phyloP scores from a whole-genome alignment of 345 rosid species.

The Rhizophora apiculata region DNA sequence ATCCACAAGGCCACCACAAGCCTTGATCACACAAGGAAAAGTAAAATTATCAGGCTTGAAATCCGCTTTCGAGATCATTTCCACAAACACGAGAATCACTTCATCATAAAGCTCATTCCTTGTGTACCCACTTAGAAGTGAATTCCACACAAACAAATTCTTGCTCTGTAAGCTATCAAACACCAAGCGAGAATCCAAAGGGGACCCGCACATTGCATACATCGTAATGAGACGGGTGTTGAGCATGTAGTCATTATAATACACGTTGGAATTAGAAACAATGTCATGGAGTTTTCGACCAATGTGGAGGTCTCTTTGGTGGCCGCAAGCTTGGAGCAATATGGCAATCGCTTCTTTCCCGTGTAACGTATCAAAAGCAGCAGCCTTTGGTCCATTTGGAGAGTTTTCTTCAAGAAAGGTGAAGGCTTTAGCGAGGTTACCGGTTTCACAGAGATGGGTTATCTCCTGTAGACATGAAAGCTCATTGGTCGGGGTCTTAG shows the following conservation, averaged over 20 bases:
- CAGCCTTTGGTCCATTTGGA: conserved; percentile 15
- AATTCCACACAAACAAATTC: conserved; percentile 71
- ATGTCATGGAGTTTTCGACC: conserved; percentile 50
- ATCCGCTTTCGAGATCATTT: conserved; percentile 35
- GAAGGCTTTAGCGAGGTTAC: conserved; percentile 40
- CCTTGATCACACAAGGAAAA: conserved; percentile 64
- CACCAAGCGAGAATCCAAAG: conserved; percentile 41
- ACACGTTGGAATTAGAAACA: conserved; percentile 38
- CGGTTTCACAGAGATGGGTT: conserved; percentile 36
- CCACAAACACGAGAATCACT: conserved; percentile 42
- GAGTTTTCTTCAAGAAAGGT: conserved; percentile 19
- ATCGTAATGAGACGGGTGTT: conserved; percentile 50
- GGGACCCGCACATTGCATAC: conserved; percentile 56
- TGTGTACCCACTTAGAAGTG: conserved; percentile 54
- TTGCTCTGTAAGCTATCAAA: conserved; percentile 41
- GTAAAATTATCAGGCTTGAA: conserved; percentile 63
- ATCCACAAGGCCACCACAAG: conserved; percentile 47
- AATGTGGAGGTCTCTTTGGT: conserved; percentile 35
- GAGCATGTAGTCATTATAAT: conserved; percentile 45
- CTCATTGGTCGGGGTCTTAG: conserved; percentile 5
- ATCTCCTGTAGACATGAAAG: conserved; percentile 33
- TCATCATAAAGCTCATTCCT: conserved; percentile 51
- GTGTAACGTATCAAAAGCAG: conserved; percentile 18
- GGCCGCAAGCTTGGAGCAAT: conserved; percentile 50
- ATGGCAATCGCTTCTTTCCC: conserved; percentile 46